phyloP scores from a whole-genome alignment of 2,329 filamentous ascomycete genomes.

The Furcasterigmium sp. region DNA sequence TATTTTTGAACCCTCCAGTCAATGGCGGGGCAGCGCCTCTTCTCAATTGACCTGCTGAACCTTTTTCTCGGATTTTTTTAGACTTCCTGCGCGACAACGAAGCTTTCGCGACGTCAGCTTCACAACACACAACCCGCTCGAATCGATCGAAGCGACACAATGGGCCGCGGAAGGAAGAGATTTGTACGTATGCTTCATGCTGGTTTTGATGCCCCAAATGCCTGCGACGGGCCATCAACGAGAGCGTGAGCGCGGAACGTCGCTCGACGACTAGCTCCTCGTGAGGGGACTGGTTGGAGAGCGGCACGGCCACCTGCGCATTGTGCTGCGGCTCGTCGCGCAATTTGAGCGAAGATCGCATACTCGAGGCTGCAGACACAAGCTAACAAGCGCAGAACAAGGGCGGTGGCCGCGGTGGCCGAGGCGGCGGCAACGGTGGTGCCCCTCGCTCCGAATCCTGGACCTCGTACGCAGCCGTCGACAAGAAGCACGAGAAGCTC shows the following conservation, averaged over 20 bases:
- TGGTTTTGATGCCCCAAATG: too few relatives aligned
- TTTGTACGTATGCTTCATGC: neutral
- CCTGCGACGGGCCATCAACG: too few relatives aligned
- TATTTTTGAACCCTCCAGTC: too few relatives aligned
- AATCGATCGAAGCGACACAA: neutral
- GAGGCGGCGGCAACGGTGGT: neutral
- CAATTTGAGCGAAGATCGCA: too few relatives aligned
- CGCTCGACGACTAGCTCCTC: too few relatives aligned
- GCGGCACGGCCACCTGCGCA: too few relatives aligned
- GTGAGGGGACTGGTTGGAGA: too few relatives aligned
- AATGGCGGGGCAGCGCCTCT: neutral
- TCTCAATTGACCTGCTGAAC: neutral
- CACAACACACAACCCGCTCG: too few relatives aligned
- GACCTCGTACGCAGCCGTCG: slow-evolving; percentile 50
- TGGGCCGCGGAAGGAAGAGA: slow-evolving; percentile 4
- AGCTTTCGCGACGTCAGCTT: neutral
- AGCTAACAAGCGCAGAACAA: neutral
- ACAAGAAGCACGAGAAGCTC: slow-evolving; percentile 77
- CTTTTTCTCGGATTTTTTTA: neutral
- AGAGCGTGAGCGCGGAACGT: too few relatives aligned
- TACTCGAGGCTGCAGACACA: too few relatives aligned
- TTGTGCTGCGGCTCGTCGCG: too few relatives aligned
- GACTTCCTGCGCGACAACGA: neutral
- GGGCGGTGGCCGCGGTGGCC: neutral
- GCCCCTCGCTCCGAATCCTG: slow-evolving; percentile 11